Base-by-base conservation (phyloP, 2,329 filamentous ascomycete species). In the Magnaporthales sp. region DNA sequence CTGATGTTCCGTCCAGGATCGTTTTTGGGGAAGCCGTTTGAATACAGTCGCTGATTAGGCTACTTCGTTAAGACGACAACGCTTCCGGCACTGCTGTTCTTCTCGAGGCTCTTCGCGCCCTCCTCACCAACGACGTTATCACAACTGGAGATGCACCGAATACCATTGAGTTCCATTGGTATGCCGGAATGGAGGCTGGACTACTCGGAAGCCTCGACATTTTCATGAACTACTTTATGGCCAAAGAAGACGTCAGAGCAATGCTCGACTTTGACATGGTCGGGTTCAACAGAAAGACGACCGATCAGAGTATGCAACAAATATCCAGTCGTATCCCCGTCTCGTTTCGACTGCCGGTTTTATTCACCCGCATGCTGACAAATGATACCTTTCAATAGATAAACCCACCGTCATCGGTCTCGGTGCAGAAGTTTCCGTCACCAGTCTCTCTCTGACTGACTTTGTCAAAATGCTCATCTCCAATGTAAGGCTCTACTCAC, bases 241-340 rank as follows among this genome's bases (percentile, higher is more conserved):
- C 85, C 24, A 84, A 84, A 31, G 85, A 89, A 29, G 88, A 94
- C 70, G 84, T 98, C 77, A 96, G 94, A 80, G 94, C 94, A 51
- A 98, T 98, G 95, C 86, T 98, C 66, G 94, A 98, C 80, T 94
- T 98, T 78, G 94, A 98, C 78, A 98, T 98, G 94, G 96, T 92
- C 1, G 94, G 94, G 24, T 97, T 90, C 75, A 22, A 71, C 30
- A 11, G 13, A 63, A 63, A 13, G 31, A 46, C 7, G 29, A 10
- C 30, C 24, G 61, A 29, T 29, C 22, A 63, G 19, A n/a, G 56
- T 60, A 60, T 60, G 56, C 27, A 19, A 27, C 2, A 11, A 27
- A 8, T 19, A 51, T 1, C 19, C 9, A 51, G 38, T 8, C 5
- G 8, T 2, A 51, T 51, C n/a, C 8, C 15, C n/a, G 38, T 51